A percentile compares a stretch with the other conserved stretches of the same genome.
These are phyloP conservation scores for Solanum sitiens DNA, from an alignment of 257 asterid species.

Conservation along the genomic window DNA sequence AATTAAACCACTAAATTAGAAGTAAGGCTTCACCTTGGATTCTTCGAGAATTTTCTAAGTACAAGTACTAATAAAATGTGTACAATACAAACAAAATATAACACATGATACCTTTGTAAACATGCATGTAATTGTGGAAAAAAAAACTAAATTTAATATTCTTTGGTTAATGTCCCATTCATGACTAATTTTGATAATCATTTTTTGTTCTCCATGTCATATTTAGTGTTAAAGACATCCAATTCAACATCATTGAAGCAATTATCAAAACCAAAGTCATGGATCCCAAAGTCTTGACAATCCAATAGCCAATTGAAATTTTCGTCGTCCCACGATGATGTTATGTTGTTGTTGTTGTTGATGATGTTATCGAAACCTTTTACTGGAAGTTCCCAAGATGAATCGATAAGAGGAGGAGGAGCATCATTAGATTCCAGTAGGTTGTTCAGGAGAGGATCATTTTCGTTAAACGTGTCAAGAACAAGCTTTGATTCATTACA, in stretches of 20 bases:
- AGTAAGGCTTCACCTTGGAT: not conserved
- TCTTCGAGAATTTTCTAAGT: not conserved
- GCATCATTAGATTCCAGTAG: slow-evolving; percentile 19
- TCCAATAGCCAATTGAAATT: slow-evolving; percentile 52
- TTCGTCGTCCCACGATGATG: slow-evolving; percentile 41
- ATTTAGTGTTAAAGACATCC: slow-evolving; percentile 16
- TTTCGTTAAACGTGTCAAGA: slow-evolving; percentile 10
- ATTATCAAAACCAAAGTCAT: slow-evolving; percentile 50
- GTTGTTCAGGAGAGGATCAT: slow-evolving; percentile 41
- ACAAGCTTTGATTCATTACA: slow-evolving; percentile 30
- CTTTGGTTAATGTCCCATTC: not conserved
- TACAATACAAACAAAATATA: not conserved
- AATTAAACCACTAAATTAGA: not conserved
- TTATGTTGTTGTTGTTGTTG: not conserved
- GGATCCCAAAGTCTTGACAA: slow-evolving; percentile 74
- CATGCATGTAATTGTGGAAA: not conserved
- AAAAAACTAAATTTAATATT: not conserved
- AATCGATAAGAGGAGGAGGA: slow-evolving; percentile 12
- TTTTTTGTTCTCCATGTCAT: slow-evolving; percentile 3
- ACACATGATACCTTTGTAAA: slow-evolving; percentile 1
- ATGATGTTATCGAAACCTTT: not conserved
- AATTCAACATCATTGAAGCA: slow-evolving; percentile 22
- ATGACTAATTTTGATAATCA: not conserved
- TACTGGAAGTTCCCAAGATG: slow-evolving; percentile 33
- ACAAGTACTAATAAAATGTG: not conserved